phyloP scores from a whole-genome alignment of 2,329 filamentous ascomycete genomes.

The Westerdykella sp. region DNA sequence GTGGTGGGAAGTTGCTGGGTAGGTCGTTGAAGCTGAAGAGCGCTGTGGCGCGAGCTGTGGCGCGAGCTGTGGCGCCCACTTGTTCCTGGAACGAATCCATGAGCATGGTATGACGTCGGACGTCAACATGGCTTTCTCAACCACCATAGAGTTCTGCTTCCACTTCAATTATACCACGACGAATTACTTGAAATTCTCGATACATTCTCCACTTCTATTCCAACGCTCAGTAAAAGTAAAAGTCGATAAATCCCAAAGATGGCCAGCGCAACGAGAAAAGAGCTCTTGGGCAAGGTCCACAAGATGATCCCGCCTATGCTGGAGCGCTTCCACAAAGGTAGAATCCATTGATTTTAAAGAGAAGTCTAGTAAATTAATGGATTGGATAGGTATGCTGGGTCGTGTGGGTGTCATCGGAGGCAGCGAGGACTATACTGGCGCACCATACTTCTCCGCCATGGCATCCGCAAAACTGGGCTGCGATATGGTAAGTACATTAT shows the following conservation, averaged over 20 bases:
- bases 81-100: neutral
- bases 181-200: neutral
- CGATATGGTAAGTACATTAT: conserved; percentile 63
- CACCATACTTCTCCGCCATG: conserved; percentile 97
- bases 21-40: too few relatives aligned
- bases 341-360: neutral
- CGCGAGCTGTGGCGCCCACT: neutral
- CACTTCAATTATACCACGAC: neutral
- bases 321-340: conserved; percentile 93
- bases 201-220: neutral
- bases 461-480: conserved; percentile 85
- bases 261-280: conserved; percentile 59
- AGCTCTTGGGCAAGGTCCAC: conserved; percentile 72
- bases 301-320: conserved; percentile 93
- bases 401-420: conserved; percentile 91
- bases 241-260: conserved; percentile 20
- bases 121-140: too few relatives aligned
- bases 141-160: too few relatives aligned
- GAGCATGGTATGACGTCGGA: conserved; percentile 5
- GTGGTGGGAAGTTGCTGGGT: too few relatives aligned
- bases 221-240: neutral
- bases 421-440: conserved; percentile 92
- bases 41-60: too few relatives aligned
- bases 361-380: conserved; percentile 10
- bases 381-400: conserved; percentile 70